Conservation (phyloP, 108 stramenopile genomes). For the Mayamaea pseudoterrestris region DNA sequence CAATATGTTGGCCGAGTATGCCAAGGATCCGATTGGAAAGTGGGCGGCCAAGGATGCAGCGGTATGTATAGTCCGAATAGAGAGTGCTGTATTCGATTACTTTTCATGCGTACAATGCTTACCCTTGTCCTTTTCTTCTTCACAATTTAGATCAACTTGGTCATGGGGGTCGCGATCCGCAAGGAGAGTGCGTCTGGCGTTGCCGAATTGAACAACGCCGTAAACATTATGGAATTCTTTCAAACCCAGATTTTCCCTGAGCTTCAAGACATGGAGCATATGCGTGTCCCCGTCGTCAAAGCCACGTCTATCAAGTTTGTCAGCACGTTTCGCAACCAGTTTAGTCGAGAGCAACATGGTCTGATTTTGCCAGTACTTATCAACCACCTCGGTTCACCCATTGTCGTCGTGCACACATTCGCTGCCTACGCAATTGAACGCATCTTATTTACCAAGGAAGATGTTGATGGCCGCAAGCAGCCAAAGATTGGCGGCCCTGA, state of each 20-base stretch:
- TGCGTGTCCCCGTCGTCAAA: conserved; percentile 80
- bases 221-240: conserved; percentile 88
- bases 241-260: conserved; percentile 69
- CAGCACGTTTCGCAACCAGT: conserved; percentile 92
- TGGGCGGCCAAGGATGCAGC: conserved; percentile 93
- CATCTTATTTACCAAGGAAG: conserved; percentile 59
- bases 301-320: conserved; percentile 91
- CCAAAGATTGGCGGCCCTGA: conserved; percentile 51
- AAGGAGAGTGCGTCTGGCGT: conserved; percentile 80
- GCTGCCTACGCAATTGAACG: conserved; percentile 88
- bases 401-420: conserved; percentile 93
- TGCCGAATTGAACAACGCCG: conserved; percentile 65
- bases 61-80: conserved; percentile 23
- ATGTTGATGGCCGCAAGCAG: conserved; percentile 23
- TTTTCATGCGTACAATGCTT: not conserved
- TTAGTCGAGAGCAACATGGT: conserved; percentile 48
- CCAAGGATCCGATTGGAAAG: conserved; percentile 33
- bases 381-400: conserved; percentile 40
- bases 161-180: conserved; percentile 85
- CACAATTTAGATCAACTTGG: conserved; percentile 68
- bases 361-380: conserved; percentile 67
- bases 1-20: conserved; percentile 71
- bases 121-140: not conserved
- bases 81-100: not conserved
- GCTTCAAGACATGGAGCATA: conserved; percentile 67